A percentile compares a stretch with the other conserved stretches of the same genome.
These are phyloP conservation scores for Oehlia diaphana DNA, from an alignment of 192 early-diverging fungal genomes.

Conservation along the genomic window DNA sequence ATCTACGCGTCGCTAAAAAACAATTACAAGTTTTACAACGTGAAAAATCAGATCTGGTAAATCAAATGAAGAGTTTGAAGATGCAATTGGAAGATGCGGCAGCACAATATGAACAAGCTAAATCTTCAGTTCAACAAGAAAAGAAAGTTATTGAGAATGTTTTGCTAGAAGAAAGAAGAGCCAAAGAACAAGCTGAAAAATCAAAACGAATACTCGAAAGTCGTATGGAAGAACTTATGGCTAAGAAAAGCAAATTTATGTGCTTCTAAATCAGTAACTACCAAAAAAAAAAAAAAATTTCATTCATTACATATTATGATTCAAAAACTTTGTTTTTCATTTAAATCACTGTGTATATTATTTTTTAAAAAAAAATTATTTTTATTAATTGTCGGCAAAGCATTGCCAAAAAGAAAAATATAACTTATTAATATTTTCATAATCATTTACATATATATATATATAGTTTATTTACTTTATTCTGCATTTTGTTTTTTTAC, in stretches of 20 bases:
- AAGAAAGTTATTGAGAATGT: conserved; percentile 37
- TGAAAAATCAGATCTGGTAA: conserved; percentile 37
- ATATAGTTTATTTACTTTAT: no score
- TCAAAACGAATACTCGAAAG: conserved; percentile 47
- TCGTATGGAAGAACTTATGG: conserved; percentile 57
- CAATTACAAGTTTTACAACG: conserved; percentile 37
- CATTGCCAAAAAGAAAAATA: no score
- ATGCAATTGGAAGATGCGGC: conserved; percentile 39
- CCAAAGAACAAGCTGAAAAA: conserved; percentile 55
- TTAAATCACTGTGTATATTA: no score
- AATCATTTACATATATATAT: no score
- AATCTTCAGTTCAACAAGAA: conserved; percentile 35
- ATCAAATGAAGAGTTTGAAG: conserved; percentile 43
- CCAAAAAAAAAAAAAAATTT: neutral
- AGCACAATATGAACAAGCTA: conserved; percentile 31
- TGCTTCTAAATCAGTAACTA: conserved; percentile 45
- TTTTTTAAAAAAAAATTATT: no score
- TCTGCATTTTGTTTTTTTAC: no score
- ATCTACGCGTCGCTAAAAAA: conserved; percentile 38
- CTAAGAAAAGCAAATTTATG: conserved; percentile 56
- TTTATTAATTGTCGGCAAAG: no score
- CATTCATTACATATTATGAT: no score
- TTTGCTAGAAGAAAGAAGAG: conserved; percentile 43
- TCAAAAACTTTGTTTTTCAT: no score
- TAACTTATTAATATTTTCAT: no score